Percentiles rank a stretch among this genome's conserved stretches.
Conservation (phyloP, 2,329 filamentous ascomycete species). For the Colletotrichum euphorbiae region DNA sequence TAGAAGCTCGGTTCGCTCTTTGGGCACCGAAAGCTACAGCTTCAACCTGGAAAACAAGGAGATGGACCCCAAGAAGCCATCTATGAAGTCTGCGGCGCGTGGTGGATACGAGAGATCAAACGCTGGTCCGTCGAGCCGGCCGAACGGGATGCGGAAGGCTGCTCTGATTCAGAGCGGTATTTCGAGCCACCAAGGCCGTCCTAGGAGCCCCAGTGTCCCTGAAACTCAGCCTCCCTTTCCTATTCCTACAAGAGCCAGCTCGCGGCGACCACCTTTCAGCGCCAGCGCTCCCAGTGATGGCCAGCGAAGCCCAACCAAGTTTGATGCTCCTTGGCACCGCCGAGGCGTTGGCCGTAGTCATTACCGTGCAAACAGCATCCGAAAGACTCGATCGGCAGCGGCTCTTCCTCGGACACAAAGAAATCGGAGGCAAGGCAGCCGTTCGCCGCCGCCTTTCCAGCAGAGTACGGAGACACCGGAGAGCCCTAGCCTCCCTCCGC, state of each 20-base stretch:
- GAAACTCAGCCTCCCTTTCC: constrained; percentile 85
- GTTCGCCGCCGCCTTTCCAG: constrained; percentile 74
- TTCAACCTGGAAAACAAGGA: constrained; percentile 53
- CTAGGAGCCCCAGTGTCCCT: constrained; percentile 73
- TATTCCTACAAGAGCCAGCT: constrained; percentile 90
- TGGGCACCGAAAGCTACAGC: constrained; percentile 59
- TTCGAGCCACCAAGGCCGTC: constrained; percentile 72
- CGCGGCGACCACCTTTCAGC: constrained; percentile 76
- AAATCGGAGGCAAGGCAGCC: constrained; percentile 63
- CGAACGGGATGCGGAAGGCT: constrained; percentile 78
- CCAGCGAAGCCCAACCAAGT: constrained; percentile 78
- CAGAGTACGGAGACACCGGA: constrained; percentile 75
- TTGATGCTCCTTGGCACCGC: constrained; percentile 66
- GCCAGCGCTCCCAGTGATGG: constrained; percentile 77
- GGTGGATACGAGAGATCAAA: constrained; percentile 53
- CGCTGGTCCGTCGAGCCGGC: constrained; percentile 55
- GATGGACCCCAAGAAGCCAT: constrained; percentile 47
- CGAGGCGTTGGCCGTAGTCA: constrained; percentile 60
- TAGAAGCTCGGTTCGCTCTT: constrained; percentile 48
- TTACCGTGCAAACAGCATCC: constrained; percentile 72
- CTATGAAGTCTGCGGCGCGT: constrained; percentile 47
- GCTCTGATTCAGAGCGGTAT: constrained; percentile 86
- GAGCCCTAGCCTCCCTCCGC: constrained; percentile 77
- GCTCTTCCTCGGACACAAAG: constrained; percentile 71
- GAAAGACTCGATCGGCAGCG: constrained; percentile 87